These are phyloP conservation scores for Boechera divaricarpa DNA, from an alignment of 345 rosid genomes.

Conservation along the genomic window DNA sequence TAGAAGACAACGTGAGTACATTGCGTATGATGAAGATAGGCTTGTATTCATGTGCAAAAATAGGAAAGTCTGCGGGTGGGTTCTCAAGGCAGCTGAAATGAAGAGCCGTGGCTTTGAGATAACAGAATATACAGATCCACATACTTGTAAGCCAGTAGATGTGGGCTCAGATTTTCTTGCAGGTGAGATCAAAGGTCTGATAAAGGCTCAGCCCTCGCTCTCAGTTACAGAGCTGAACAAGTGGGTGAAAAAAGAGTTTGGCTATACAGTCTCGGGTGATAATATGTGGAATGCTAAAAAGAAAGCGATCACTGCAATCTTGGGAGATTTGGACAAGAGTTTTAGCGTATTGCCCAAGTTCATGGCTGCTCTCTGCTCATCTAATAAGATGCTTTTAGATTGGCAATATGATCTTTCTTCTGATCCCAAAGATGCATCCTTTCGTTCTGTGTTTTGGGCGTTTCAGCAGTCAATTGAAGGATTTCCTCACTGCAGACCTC, in stretches of 20 bases:
- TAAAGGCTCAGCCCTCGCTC: slow-evolving; percentile 2
- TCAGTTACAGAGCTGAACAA: neutral
- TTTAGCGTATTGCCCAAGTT: slow-evolving; percentile 27
- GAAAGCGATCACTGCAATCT: slow-evolving; percentile 6
- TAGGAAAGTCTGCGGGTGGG: neutral
- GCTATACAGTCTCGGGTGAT: neutral
- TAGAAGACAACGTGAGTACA: slow-evolving; percentile 10
- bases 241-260: slow-evolving; percentile 11
- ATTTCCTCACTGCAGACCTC: slow-evolving; percentile 13
- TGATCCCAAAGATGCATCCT: neutral
- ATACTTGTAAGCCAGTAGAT: slow-evolving; percentile 5
- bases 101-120: neutral
- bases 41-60: neutral
- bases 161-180: neutral
- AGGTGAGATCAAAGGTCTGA: neutral
- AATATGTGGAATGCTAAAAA: slow-evolving; percentile 19
- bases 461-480: slow-evolving; percentile 27
- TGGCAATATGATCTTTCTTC: slow-evolving; percentile 13
- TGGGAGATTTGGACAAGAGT: slow-evolving; percentile 18
- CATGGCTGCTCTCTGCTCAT: slow-evolving; percentile 8
- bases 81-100: neutral
- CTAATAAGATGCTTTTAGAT: slow-evolving; percentile 2
- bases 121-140: neutral
- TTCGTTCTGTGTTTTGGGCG: slow-evolving; percentile 16
- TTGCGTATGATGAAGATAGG: neutral